These are phyloP conservation scores for Theobroma grandiflorum DNA, from an alignment of 441 rosid species.

Conservation along the genomic window DNA sequence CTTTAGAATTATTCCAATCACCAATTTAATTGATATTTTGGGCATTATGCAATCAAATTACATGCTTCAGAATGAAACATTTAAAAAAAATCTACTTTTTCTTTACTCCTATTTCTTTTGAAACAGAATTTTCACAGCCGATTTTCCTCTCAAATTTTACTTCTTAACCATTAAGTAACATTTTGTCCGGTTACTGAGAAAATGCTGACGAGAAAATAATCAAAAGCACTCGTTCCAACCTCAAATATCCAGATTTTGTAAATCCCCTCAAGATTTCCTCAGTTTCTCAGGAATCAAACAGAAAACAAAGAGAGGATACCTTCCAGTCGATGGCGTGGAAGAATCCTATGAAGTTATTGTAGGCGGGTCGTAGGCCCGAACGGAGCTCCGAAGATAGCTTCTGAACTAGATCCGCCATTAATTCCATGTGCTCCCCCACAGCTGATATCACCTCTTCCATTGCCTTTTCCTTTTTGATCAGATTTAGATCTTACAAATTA, in stretches of 20 bases:
- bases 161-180: background rate
- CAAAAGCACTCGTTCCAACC: background rate
- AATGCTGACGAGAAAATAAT: background rate
- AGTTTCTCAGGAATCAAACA: background rate
- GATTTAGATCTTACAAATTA: constrained; percentile 1
- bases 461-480: background rate
- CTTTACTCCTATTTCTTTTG: background rate
- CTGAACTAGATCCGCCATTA: constrained; percentile 86
- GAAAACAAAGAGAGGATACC: constrained; percentile 42
- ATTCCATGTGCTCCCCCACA: constrained; percentile 80
- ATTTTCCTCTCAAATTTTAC: background rate
- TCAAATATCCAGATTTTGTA: background rate
- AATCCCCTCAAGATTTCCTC: background rate
- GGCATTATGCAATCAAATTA: background rate
- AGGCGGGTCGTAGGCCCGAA: constrained; percentile 79
- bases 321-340: constrained; percentile 94
- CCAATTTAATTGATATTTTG: constrained; percentile 1
- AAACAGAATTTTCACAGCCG: background rate
- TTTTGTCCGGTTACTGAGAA: background rate
- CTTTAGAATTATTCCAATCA: constrained; percentile 2
- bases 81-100: background rate
- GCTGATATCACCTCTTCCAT: constrained; percentile 85
- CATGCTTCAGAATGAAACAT: background rate
- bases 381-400: constrained; percentile 82
- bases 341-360: constrained; percentile 79